Base-by-base conservation (phyloP, 345 rosid genomes). In the Salix dunnii region DNA sequence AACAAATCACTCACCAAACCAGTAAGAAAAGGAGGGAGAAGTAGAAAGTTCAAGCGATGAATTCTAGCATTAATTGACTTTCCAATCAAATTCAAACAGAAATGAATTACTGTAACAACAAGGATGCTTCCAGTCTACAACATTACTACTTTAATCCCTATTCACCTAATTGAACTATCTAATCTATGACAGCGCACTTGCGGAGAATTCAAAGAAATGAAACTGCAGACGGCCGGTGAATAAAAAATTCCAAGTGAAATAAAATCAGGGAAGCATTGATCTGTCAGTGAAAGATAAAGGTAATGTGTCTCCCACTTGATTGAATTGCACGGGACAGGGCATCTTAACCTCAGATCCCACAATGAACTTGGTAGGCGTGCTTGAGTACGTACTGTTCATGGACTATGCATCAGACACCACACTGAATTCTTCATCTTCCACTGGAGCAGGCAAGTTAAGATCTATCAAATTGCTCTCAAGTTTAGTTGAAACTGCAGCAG, bases 371-470 rank as follows among this genome's bases (percentile, higher is more conserved):
- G 3, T 9, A 11, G 46, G 30, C 6, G 25, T 21, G 27, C 27
- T n/a, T 43, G 7, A 25, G 55, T 3, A 2, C 43, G 55, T 3
- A 2, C 43, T 40, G 68, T 27, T 28, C 13, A 18, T 55, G 63
- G 38, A 42, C 73, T 46, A 79, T 5, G 79, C 83, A 71, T 83
- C 83, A 35, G 77, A 80, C 21, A 83, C 86, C 33, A 67, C 83
- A 28, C 83, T 83, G 33, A 58, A 80, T 33, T 74, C 86, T 13
- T 83, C 86, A 16, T 83, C 86, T 42, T 80, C 86, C 68, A 27
- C 60, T 33, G 79, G 73, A 69, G 83, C 86, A 14, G 86, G 83
- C 74, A 80, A 67, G 83, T 83, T 83, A 58, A 83, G 86, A 80
- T 83, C 86, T 66, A 80, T 76, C 58, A 72, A 53, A 18, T 7